Evolutionary conservation across 441 rosid genomes (phyloP), one percentile per base, ranked within the genome.

Genomic region (Arabidopsis hybrid): DNA sequence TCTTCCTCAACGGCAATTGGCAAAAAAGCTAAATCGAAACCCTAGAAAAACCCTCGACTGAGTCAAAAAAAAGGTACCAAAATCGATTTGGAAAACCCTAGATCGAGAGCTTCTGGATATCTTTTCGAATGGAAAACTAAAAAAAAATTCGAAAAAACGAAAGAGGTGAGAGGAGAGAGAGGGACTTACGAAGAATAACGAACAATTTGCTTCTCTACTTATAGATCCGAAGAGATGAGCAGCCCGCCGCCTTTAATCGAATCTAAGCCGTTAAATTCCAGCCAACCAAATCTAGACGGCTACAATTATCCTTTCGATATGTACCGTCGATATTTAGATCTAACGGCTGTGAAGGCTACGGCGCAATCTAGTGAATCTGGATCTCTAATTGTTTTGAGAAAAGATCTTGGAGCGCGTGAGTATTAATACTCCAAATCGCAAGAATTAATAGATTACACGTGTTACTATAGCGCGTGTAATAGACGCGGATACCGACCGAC

Each of bases 31-130:
- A 70, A 34, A 77, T n/a, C 34, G 79, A 66, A 77, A 65, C 72
- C 77, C 80, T 62, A 66, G 50, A 47, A 67, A 82, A 85, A 73
- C 81, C 88, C 87, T 80, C 83, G 60, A 77, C 75, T 59, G 71
- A 69, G 71, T 60, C 26, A 13, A 13, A 43, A 7, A 46, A 32
- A 57, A 40, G 29, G 46, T 78, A 71, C 60, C 42, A 69, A 66
- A 79, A 83, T 67, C 89, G 76, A 80, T 80, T 81, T 77, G 80
- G 73, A 26, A 80, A 82, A 83, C 82, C 83, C 82, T 78, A 79
- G 85, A 87, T 83, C 84, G 77, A 71, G 82, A 82, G 77, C 53
- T 63, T 35, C 36, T 42, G 63, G 60, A 65, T 65, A 21, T 21
- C 26, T 21, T 21, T 21, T 21, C 26, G 60, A 58, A 71, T 8